A percentile compares a stretch with the other conserved stretches of the same genome.
These are phyloP conservation scores for Inonotus obliquus DNA, from an alignment of 1,284 basidiomycete species.

Conservation along the genomic window DNA sequence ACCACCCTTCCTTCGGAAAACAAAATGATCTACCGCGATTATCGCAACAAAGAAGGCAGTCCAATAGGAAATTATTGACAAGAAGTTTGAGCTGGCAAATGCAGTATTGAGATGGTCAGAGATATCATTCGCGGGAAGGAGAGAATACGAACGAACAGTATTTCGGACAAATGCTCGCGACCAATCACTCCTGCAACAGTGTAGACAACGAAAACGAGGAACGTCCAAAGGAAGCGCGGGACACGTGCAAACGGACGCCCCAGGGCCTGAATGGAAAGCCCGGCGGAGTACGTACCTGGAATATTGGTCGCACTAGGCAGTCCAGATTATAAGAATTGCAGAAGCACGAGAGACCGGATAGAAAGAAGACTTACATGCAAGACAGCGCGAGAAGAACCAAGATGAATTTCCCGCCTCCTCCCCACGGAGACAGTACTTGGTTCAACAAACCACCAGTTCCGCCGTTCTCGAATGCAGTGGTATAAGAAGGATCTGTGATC, in stretches of 20 bases:
- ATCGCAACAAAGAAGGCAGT: slow-evolving; percentile 56
- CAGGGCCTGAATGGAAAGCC: slow-evolving; percentile 52
- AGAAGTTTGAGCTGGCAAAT: slow-evolving; percentile 34
- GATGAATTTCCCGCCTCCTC: slow-evolving; percentile 53
- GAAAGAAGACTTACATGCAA: slow-evolving; percentile 33
- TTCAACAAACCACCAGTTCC: slow-evolving; percentile 46
- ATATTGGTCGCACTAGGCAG: slow-evolving; percentile 48
- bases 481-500: slow-evolving; percentile 47
- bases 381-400: slow-evolving; percentile 54
- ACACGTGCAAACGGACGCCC: slow-evolving; percentile 49
- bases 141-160: slow-evolving; percentile 30
- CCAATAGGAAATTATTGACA: slow-evolving; percentile 63
- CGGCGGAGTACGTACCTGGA: slow-evolving; percentile 55
- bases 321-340: not conserved
- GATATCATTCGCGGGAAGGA: not conserved
- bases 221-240: slow-evolving; percentile 57
- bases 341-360: not conserved
- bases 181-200: slow-evolving; percentile 60
- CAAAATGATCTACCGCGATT: slow-evolving; percentile 51
- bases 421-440: slow-evolving; percentile 41
- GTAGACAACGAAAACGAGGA: slow-evolving; percentile 48
- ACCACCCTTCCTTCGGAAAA: slow-evolving; percentile 45
- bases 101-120: not conserved
- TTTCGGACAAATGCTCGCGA: slow-evolving; percentile 53
- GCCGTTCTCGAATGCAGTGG: slow-evolving; percentile 41